phyloP scores from a whole-genome alignment of 139 green algal species.

The Closterium sp. region DNA sequence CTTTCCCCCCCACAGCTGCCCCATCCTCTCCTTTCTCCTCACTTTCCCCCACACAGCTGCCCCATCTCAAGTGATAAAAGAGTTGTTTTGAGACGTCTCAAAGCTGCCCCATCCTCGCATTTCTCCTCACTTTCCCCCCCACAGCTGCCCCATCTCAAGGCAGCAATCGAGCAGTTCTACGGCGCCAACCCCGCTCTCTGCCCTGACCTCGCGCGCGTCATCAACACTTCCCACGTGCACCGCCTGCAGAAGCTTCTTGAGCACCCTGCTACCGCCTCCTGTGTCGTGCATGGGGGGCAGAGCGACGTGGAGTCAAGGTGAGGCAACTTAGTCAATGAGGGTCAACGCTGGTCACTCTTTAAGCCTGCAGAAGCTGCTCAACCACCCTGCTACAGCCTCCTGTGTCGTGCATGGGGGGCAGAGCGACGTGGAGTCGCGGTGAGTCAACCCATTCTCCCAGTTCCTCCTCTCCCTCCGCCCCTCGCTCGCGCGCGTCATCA shows the following conservation, averaged over 20 bases:
- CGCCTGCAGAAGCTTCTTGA: too few species aligned
- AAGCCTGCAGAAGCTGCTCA: not conserved
- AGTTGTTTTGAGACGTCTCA: conserved; percentile 11
- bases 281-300: conserved; percentile 34
- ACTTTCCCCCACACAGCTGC: not conserved
- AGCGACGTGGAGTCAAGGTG: not conserved
- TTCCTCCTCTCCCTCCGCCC: too few species aligned
- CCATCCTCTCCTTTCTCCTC: not conserved
- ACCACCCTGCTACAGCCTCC: not conserved
- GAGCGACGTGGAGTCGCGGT: not conserved
- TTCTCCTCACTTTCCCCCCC: not conserved
- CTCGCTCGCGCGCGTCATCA: too few species aligned
- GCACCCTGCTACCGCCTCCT: not conserved
- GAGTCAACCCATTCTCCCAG: too few species aligned
- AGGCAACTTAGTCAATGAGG: not conserved
- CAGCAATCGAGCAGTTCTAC: conserved; percentile 24
- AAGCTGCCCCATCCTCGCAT: not conserved
- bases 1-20: too few species aligned
- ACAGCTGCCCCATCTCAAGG: conserved; percentile 5
- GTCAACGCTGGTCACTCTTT: too few species aligned
- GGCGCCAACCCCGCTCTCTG: not conserved
- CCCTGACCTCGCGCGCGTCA: conserved; percentile 18
- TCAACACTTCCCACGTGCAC: conserved; percentile 18
- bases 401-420: conserved; percentile 35
- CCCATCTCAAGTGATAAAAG: conserved; percentile 2